Percentiles rank a stretch among this genome's conserved stretches.
Conservation (phyloP, 805 yeast species). For the Schwanniomyces pseudopolymorphus region DNA sequence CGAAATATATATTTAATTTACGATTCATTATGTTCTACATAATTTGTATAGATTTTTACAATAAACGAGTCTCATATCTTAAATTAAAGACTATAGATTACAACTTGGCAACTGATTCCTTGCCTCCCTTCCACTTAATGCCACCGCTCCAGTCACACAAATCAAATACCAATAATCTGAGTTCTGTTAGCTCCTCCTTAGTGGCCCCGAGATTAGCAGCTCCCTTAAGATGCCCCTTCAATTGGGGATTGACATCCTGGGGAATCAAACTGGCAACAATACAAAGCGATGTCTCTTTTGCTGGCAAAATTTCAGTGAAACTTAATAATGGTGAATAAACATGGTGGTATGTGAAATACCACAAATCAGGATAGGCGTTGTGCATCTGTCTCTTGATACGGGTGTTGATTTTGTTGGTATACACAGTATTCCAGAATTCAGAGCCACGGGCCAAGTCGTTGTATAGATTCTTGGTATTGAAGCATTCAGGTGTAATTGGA, state of each 20-base stretch:
- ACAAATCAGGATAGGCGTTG: constrained; percentile 81
- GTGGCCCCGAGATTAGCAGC: constrained; percentile 79
- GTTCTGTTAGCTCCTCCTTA: constrained; percentile 57
- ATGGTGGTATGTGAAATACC: constrained; percentile 67
- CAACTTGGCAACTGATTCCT: constrained; percentile 53
- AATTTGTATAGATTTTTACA: not conserved
- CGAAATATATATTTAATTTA: constrained; percentile 1
- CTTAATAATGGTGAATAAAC: constrained; percentile 81
- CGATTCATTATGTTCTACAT: constrained; percentile 1
- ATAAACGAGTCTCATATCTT: not conserved
- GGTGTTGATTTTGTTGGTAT: constrained; percentile 64
- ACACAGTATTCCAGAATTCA: constrained; percentile 69
- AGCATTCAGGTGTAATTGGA: constrained; percentile 31
- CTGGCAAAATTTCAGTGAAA: constrained; percentile 57
- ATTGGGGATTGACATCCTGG: constrained; percentile 89
- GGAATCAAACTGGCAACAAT: constrained; percentile 82
- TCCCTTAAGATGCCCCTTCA: constrained; percentile 87
- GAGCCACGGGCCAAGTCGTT: constrained; percentile 49
- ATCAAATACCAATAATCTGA: constrained; percentile 60
- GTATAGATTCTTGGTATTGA: constrained; percentile 26
- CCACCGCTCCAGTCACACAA: constrained; percentile 75
- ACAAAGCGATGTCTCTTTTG: constrained; percentile 73
- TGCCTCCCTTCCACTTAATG: constrained; percentile 48
- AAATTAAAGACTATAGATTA: constrained; percentile 14
- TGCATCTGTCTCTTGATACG: constrained; percentile 68